phyloP scores from a whole-genome alignment of 176 grass and related monocot genomes.

The Carex parvula region DNA sequence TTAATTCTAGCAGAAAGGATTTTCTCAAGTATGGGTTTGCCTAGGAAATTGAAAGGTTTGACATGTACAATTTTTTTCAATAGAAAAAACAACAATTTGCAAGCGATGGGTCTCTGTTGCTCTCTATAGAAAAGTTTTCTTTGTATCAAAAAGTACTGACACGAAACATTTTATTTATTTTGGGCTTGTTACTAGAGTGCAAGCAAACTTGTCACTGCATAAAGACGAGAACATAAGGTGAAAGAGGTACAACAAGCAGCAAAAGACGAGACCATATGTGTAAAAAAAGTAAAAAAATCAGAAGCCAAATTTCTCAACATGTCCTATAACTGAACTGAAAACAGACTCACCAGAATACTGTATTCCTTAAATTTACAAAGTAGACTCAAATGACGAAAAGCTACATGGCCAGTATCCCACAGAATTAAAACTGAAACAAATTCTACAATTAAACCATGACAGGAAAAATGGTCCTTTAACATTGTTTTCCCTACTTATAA shows the following conservation, averaged over 20 bases:
- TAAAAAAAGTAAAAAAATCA: neutral
- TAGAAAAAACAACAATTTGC: neutral
- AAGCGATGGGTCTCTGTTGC: too few species aligned
- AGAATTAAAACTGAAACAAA: slow-evolving; percentile 8
- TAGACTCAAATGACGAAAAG: slow-evolving; percentile 12
- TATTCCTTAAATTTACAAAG: slow-evolving; percentile 26
- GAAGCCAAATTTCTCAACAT: slow-evolving; percentile 25
- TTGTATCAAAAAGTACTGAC: neutral
- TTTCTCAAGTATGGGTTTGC: neutral
- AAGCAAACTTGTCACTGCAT: neutral
- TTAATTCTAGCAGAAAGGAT: neutral
- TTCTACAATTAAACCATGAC: slow-evolving; percentile 27
- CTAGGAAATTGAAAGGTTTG: neutral
- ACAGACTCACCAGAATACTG: slow-evolving; percentile 17
- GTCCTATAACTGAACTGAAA: slow-evolving; percentile 24
- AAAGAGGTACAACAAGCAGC: neutral
- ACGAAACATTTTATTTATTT: neutral
- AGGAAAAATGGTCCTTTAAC: slow-evolving; percentile 2
- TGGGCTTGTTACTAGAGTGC: neutral
- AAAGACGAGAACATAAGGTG: neutral
- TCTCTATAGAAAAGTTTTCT: neutral
- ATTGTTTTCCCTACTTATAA: slow-evolving; percentile 18
- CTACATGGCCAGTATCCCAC: slow-evolving; percentile 8
- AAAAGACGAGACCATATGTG: neutral
- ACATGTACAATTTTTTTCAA: neutral